These are phyloP conservation scores for Lactarius tabidus DNA, from an alignment of 768 basidiomycete genomes.

Conservation along the genomic window DNA sequence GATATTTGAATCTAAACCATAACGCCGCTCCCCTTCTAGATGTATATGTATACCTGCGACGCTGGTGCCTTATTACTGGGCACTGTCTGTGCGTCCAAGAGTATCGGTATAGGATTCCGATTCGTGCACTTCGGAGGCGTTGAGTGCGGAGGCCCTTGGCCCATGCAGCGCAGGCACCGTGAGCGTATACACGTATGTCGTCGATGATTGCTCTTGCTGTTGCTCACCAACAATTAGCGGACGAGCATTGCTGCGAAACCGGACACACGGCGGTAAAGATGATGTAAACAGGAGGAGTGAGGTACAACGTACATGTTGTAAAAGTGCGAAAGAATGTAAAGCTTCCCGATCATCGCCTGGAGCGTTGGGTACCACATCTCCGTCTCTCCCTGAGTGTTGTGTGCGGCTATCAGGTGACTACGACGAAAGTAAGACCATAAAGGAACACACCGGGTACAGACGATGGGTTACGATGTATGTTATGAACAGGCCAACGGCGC, in stretches of 20 bases:
- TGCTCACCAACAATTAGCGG: not conserved
- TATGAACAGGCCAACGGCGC: not conserved
- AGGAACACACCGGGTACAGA: not conserved
- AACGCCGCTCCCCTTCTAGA: not conserved
- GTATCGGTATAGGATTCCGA: not conserved
- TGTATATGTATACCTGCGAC: not conserved
- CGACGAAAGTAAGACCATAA: not conserved
- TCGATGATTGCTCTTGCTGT: not conserved
- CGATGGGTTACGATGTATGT: not conserved
- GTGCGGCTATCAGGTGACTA: not conserved
- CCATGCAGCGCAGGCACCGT: slow-evolving; percentile 2
- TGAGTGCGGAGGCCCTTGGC: not conserved
- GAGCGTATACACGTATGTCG: not conserved
- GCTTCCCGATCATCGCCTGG: slow-evolving; percentile 6
- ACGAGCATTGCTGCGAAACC: not conserved
- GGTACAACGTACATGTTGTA: slow-evolving; percentile 4
- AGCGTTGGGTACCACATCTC: slow-evolving; percentile 9
- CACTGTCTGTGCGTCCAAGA: not conserved
- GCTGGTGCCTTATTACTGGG: not conserved
- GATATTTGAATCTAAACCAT: not conserved
- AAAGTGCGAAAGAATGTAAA: slow-evolving; percentile 4
- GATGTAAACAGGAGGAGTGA: not conserved
- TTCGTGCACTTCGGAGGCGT: not conserved
- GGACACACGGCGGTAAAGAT: not conserved
- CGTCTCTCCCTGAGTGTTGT: not conserved